Base-by-base conservation (phyloP, 768 basidiomycete species). In the Tricholoma hemisulphureum region DNA sequence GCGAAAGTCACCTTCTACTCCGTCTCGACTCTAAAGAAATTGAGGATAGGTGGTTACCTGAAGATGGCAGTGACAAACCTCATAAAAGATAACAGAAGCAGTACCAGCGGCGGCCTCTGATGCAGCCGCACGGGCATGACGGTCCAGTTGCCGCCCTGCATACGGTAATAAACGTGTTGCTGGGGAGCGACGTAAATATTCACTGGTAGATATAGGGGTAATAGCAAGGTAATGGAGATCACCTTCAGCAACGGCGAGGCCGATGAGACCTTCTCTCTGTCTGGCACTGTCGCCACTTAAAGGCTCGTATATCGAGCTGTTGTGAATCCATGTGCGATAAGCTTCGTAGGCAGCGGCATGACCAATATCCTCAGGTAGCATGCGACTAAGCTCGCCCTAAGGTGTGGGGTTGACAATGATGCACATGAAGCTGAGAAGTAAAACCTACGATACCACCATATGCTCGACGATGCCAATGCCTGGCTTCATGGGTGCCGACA, bases 321-420 rank as follows among this genome's bases (percentile, higher is more conserved):
- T 82, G 62, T 83, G 78, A 51, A 83, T 82, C 83, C 86, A 87
- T 24, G 80, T 80, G 14, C 88, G 79, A 68, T 86, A 85, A 0
- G 88, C 88, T 69, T 91, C 88, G 66, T 89, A 91, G 2, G 87
- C 89, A 9, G 89, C 89, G 4, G 89, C 90, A 62, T 86, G 82
- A 1, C 90, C 90, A 16, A 92, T 79, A 57, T 90, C 87, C 16
- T 71, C 64, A 1, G 88, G 85, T 6, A 75, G 69, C 71, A 89
- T 74, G 41, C 72, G 68, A 52, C 69, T 71, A 16, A 86, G 68
- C 56, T 83, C 82, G 35, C 80, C 78, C 85, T 88, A 60, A 10
- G 45, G 31, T 20, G 23, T 56, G 20, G 16, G n/a, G 39, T 37
- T 51, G 49, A 50, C 53, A 55, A 24, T 53, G 37, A 20, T 39